phyloP scores from a whole-genome alignment of 371 early-diverging fungal species.

The Mortierella sp. region DNA sequence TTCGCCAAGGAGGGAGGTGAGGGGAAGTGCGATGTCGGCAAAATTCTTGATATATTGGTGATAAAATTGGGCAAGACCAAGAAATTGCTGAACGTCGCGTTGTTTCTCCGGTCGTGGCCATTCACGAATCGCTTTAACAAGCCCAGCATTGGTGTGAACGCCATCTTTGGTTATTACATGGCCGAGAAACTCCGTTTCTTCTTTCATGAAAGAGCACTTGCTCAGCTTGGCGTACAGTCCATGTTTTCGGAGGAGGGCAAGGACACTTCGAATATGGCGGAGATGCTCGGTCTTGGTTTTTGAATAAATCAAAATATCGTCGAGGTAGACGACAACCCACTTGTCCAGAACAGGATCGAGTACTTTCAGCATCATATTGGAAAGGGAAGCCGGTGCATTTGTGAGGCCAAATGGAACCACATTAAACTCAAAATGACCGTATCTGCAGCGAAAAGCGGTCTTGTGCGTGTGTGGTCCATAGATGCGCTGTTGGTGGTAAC shows the following conservation, averaged over 20 bases:
- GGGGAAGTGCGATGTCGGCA: slow-evolving; percentile 49
- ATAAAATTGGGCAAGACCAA: slow-evolving; percentile 65
- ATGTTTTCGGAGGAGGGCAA: slow-evolving; percentile 46
- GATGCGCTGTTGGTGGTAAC: slow-evolving; percentile 35
- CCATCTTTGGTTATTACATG: slow-evolving; percentile 20
- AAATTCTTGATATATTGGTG: slow-evolving; percentile 57
- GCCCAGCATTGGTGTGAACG: slow-evolving; percentile 11
- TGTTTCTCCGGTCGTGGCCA: slow-evolving; percentile 8
- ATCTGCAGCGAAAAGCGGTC: slow-evolving; percentile 48
- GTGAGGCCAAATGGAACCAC: slow-evolving; percentile 61
- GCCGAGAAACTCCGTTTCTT: slow-evolving; percentile 8
- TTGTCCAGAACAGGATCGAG: slow-evolving; percentile 37
- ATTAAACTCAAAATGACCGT: slow-evolving; percentile 54
- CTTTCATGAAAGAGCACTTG: slow-evolving; percentile 57
- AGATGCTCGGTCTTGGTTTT: slow-evolving; percentile 57
- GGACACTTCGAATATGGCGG: slow-evolving; percentile 51
- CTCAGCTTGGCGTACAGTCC: slow-evolving; percentile 53
- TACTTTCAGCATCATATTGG: slow-evolving; percentile 40
- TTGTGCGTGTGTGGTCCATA: slow-evolving; percentile 28
- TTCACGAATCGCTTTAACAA: slow-evolving; percentile 8
- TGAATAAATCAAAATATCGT: slow-evolving; percentile 62
- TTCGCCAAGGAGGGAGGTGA: slow-evolving; percentile 48
- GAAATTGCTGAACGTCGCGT: slow-evolving; percentile 56
- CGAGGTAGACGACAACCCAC: slow-evolving; percentile 54
- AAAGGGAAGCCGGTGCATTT: slow-evolving; percentile 58